These are phyloP conservation scores for Acer campestre DNA, from an alignment of 345 rosid genomes.

Conservation along the genomic window DNA sequence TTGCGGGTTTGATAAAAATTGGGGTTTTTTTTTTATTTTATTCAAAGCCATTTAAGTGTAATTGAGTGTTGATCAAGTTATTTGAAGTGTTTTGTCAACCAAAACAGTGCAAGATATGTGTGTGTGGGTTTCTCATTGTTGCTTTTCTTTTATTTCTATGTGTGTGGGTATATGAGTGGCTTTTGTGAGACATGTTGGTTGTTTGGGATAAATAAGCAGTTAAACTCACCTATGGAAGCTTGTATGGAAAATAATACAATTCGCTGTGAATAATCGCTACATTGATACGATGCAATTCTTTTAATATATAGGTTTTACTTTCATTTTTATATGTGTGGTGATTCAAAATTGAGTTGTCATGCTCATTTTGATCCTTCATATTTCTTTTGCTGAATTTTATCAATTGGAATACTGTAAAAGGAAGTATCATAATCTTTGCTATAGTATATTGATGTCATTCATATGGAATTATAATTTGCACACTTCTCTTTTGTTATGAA, in stretches of 20 bases:
- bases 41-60: too few relatives aligned
- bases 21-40: too few relatives aligned
- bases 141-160: neutral
- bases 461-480: too few relatives aligned
- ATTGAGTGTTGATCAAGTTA: too few relatives aligned
- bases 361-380: neutral
- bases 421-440: too few relatives aligned
- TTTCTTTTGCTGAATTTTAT: neutral
- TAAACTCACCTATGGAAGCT: conserved; percentile 29
- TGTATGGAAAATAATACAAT: conserved; percentile 6
- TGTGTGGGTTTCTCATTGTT: neutral
- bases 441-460: too few relatives aligned
- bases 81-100: too few relatives aligned
- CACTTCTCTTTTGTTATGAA: too few relatives aligned
- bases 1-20: too few relatives aligned
- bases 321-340: neutral
- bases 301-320: neutral
- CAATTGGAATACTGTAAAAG: neutral
- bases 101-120: neutral
- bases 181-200: conserved; percentile 58
- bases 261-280: neutral
- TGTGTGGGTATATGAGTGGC: conserved; percentile 20
- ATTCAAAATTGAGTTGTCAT: neutral
- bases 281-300: neutral
- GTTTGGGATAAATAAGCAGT: conserved; percentile 27